Conservation (phyloP, 2,329 filamentous ascomycete genomes). For the Boeremia lycopersici region DNA sequence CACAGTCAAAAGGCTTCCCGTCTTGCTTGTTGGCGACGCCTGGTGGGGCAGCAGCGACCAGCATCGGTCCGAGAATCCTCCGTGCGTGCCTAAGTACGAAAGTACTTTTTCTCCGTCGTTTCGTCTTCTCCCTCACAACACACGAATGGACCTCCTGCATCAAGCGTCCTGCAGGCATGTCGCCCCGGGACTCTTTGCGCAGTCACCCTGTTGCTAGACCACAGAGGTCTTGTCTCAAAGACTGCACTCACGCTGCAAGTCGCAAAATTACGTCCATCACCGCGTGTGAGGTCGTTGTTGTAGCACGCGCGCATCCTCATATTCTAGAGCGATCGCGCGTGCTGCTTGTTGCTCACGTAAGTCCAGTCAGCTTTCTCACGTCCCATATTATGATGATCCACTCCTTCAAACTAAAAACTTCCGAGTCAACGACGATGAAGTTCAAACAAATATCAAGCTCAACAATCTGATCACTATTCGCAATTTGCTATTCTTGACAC, state of each 20-base stretch:
- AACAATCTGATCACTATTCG: slow-evolving; percentile 56
- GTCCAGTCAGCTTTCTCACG: background rate
- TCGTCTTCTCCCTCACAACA: background rate
- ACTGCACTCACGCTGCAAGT: background rate
- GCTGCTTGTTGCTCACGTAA: slow-evolving; percentile 3
- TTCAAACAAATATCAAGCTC: slow-evolving; percentile 57
- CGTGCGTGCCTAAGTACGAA: slow-evolving; percentile 11
- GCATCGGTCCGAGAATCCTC: slow-evolving; percentile 29
- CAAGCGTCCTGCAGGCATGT: no score
- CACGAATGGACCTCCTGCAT: background rate
- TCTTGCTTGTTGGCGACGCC: slow-evolving; percentile 29
- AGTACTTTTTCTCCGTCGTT: slow-evolving; percentile 19
- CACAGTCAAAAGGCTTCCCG: slow-evolving; percentile 23
- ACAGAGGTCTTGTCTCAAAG: background rate
- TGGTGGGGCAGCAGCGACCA: slow-evolving; percentile 36
- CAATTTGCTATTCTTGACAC: background rate
- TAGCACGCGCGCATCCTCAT: background rate
- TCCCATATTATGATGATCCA: slow-evolving; percentile 41
- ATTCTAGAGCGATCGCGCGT: slow-evolving; percentile 1
- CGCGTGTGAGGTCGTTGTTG: background rate
- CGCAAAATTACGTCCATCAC: background rate
- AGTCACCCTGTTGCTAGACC: background rate
- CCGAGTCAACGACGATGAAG: slow-evolving; percentile 47
- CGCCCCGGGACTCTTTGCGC: background rate
- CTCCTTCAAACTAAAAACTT: slow-evolving; percentile 40